Conservation (phyloP, 148 eudicot species). For the Fagopyrum esculentum region DNA sequence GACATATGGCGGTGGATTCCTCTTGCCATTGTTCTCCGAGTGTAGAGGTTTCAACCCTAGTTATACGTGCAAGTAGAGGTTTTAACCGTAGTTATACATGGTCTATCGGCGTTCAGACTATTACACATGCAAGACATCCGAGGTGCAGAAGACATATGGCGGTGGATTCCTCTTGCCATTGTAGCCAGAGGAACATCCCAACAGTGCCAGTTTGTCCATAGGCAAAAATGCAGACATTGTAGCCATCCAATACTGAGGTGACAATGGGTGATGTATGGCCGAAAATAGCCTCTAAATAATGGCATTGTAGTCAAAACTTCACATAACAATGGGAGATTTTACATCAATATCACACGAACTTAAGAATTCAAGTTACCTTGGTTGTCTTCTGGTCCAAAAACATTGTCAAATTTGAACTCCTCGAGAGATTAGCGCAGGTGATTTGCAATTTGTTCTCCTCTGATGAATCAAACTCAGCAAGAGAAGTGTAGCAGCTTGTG, state of each 20-base stretch:
- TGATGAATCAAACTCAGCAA: constrained; percentile 60
- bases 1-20: no score
- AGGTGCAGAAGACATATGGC: no score
- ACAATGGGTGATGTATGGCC: constrained; percentile 60
- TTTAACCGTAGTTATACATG: no score
- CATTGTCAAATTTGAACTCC: constrained; percentile 92
- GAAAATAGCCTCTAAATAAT: constrained; percentile 70
- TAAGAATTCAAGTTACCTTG: constrained; percentile 47
- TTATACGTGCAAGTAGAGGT: no score
- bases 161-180: no score
- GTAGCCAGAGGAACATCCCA: no score
- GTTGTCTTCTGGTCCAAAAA: constrained; percentile 62
- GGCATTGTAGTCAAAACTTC: no score
- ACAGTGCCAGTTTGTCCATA: constrained; percentile 99
- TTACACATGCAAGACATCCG: no score
- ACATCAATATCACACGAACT: not conserved
- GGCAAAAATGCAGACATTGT: constrained; percentile 94
- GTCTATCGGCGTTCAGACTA: no score
- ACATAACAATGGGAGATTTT: not conserved
- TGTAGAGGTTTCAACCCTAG: no score
- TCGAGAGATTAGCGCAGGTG: constrained; percentile 63
- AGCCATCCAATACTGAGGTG: constrained; percentile 50
- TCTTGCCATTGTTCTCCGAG: no score
- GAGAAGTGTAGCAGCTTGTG: constrained; percentile 48
- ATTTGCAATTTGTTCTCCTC: constrained; percentile 75